Evolutionary conservation across 2,329 filamentous ascomycete genomes (phyloP), one percentile per base, ranked within the genome.

Genomic region (Fusarium piperis): DNA sequence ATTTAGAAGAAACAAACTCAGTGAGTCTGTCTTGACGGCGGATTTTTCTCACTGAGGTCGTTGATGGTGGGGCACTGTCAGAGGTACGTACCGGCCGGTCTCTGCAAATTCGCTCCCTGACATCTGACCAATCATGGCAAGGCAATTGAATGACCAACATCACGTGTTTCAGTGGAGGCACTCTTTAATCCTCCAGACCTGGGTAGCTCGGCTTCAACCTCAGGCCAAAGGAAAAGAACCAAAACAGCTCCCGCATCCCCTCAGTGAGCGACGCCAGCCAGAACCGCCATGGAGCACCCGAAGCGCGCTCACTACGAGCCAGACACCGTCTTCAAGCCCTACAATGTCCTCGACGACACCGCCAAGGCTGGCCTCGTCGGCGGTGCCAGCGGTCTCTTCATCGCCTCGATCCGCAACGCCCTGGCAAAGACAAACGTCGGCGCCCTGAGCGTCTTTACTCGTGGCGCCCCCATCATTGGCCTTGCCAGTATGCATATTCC

Each of bases 371-470:
- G 88, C 41, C 78, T 91, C 71, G 83, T 94, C 76, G 91, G 91
- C 68, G 90, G 90, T 78, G 84, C 85, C 66, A 88, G 88, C 67
- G 94, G 94, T 76, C 84, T 93, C 79, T 87, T 94, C 81, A 81
- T 92, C 67, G 92, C 94, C 57, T 91, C 93, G 62, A 87, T 97
- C 73, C 93, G 95, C 85, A 98, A 97, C 85, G 94, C 94, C 65
- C 88, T 98, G 76, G 88, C 91, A 62, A 94, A 91, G 85, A 88
- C 90, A 80, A 97, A 97, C 82, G 86, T 96, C 73, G 94, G 94
- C 76, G 88, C 91, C 69, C 89, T 92, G 85, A 93, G 93, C 74
- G 88, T 97, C 78, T 91, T 98, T 80, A 93, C 93, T 52, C 90
- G 90, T 78, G 92, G 91, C 64, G 95, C 94, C 73, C 86, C 91